Evolutionary conservation across 1,284 basidiomycete species (phyloP).

Genomic region (Athelia sp.): DNA sequence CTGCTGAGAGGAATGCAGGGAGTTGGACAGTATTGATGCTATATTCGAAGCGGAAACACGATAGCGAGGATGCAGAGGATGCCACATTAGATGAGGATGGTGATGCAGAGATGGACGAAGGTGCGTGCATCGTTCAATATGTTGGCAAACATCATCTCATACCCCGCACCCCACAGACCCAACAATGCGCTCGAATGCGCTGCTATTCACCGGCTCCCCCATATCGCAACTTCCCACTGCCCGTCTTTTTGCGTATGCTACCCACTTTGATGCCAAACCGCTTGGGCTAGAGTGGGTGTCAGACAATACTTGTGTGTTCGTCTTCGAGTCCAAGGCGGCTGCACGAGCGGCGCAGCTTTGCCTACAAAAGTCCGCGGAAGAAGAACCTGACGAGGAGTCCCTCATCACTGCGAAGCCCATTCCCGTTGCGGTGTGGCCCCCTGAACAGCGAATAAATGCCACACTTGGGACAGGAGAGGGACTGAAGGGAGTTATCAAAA

Average conservation of each 20-base stretch:
- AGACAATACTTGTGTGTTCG: slow-evolving; percentile 71
- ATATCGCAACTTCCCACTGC: slow-evolving; percentile 66
- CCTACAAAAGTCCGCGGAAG: slow-evolving; percentile 45
- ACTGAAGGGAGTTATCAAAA: slow-evolving; percentile 54
- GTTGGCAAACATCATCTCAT: background rate
- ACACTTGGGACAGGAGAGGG: slow-evolving; percentile 62
- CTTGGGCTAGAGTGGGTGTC: slow-evolving; percentile 75
- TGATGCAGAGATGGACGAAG: slow-evolving; percentile 41
- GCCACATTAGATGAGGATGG: slow-evolving; percentile 32
- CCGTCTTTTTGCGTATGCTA: slow-evolving; percentile 71
- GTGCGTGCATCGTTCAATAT: slow-evolving; percentile 15
- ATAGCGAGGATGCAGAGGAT: slow-evolving; percentile 13
- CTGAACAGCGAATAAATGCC: slow-evolving; percentile 68
- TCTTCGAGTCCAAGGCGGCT: slow-evolving; percentile 51
- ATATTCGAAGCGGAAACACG: slow-evolving; percentile 56
- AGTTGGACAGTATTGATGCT: slow-evolving; percentile 40
- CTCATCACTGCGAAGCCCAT: slow-evolving; percentile 60
- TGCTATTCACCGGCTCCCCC: slow-evolving; percentile 64
- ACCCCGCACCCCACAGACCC: slow-evolving; percentile 28
- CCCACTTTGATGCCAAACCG: slow-evolving; percentile 64
- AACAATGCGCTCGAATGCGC: slow-evolving; percentile 55
- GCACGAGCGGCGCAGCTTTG: slow-evolving; percentile 47
- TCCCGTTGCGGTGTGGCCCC: slow-evolving; percentile 67
- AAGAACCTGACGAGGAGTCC: slow-evolving; percentile 50
- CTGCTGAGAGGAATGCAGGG: slow-evolving; percentile 31